Conservation (phyloP, 306 rosid species). For the Vigna nakashimae region DNA sequence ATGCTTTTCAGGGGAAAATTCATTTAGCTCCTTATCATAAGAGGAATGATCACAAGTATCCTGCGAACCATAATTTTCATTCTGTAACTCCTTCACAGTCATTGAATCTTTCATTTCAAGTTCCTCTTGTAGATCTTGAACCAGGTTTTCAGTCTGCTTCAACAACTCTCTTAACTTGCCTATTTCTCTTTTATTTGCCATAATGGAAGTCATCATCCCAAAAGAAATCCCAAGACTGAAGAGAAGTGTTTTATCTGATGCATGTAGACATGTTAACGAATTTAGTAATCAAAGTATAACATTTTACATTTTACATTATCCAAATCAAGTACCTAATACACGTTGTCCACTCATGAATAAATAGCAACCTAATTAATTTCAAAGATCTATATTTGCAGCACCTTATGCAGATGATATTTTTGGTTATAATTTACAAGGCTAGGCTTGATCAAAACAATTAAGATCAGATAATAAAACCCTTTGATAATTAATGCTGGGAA, state of each 20-base stretch:
- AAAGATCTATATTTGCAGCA: constrained; percentile 26
- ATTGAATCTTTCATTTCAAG: constrained; percentile 87
- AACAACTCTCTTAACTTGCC: constrained; percentile 63
- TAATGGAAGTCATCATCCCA: constrained; percentile 65
- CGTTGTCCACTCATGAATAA: constrained; percentile 25
- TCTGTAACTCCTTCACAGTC: constrained; percentile 79
- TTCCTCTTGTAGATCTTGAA: constrained; percentile 93
- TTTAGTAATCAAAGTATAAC: constrained; percentile 29
- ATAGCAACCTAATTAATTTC: constrained; percentile 22
- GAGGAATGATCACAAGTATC: constrained; percentile 57
- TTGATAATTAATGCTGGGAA: constrained; percentile 13
- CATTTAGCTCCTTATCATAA: constrained; percentile 47
- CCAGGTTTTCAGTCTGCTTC: constrained; percentile 78
- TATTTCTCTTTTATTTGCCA: constrained; percentile 62
- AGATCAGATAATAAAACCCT: constrained; percentile 1
- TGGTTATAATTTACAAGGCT: constrained; percentile 29
- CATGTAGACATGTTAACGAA: constrained; percentile 46
- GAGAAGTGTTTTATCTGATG: constrained; percentile 60
- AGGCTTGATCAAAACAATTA: not conserved
- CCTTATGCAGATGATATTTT: constrained; percentile 10
- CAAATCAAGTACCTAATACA: constrained; percentile 24
- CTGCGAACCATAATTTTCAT: constrained; percentile 65
- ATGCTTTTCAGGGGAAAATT: constrained; percentile 57
- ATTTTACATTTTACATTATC: constrained; percentile 4
- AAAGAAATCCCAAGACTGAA: constrained; percentile 80